A percentile compares a stretch with the other conserved stretches of the same genome.
These are phyloP conservation scores for Termitomyces sp. DNA, from an alignment of 1,284 basidiomycete genomes.

Conservation along the genomic window DNA sequence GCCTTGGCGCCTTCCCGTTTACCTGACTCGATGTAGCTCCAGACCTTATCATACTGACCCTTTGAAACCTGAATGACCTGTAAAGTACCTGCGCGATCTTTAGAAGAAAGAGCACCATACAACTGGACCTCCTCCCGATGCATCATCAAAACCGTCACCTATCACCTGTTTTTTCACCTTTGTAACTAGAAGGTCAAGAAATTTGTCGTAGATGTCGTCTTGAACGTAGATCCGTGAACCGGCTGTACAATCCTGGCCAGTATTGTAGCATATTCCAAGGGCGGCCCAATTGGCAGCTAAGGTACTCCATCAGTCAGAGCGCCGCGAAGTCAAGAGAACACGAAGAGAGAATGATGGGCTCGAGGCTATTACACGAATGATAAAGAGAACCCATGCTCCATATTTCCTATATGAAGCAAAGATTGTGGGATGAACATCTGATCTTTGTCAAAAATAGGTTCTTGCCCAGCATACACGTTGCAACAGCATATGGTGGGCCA, in stretches of 20 bases:
- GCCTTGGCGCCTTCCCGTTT: slow-evolving; percentile 81
- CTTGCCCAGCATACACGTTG: neutral
- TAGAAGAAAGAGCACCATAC: slow-evolving; percentile 31
- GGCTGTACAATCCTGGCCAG: slow-evolving; percentile 85
- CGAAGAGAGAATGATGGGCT: neutral
- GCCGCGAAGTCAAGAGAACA: neutral
- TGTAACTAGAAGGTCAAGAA: slow-evolving; percentile 61
- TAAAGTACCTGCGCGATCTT: neutral
- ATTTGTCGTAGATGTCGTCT: slow-evolving; percentile 80
- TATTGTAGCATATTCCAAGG: slow-evolving; percentile 80
- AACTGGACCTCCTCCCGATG: slow-evolving; percentile 74
- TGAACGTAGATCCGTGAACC: slow-evolving; percentile 85
- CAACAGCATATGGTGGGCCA: neutral
- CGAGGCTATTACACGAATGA: neutral
- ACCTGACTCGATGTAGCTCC: slow-evolving; percentile 85
- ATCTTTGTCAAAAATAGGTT: neutral
- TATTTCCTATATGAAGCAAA: too few species aligned
- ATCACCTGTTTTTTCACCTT: slow-evolving; percentile 70
- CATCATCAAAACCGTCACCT: slow-evolving; percentile 78
- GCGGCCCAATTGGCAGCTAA: slow-evolving; percentile 80
- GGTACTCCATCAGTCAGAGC: neutral
- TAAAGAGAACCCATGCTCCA: neutral
- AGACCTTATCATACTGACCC: slow-evolving; percentile 84
- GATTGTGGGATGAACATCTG: neutral
- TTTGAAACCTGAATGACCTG: slow-evolving; percentile 61